Percentiles rank a stretch among this genome's conserved stretches.
Evolutionary conservation across 441 rosid species (phyloP).

Genomic region (Viola pubescens): DNA sequence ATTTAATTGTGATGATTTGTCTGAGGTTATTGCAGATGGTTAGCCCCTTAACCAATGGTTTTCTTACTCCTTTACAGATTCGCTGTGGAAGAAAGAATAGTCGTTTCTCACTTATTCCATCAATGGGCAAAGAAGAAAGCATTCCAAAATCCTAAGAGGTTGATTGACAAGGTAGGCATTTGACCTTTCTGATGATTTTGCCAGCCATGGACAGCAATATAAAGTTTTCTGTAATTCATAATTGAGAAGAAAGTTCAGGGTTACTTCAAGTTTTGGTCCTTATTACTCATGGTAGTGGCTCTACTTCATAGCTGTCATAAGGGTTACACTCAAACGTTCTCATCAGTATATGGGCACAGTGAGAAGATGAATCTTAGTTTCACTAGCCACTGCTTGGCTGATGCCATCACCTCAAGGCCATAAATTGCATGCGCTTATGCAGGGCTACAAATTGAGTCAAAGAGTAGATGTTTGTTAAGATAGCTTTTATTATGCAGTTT

Average conservation of each 20-base stretch:
- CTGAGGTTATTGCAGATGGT: constrained; percentile 7
- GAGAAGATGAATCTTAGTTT: no score
- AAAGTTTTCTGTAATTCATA: not conserved
- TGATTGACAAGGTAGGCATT: constrained; percentile 63
- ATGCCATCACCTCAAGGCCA: no score
- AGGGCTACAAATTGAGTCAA: no score
- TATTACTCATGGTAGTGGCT: not conserved
- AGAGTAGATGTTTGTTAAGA: no score
- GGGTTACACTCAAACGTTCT: no score
- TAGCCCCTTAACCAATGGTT: constrained; percentile 6
- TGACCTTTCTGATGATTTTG: constrained; percentile 9
- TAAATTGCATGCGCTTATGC: no score
- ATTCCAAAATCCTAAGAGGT: constrained; percentile 79
- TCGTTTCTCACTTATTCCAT: constrained; percentile 85
- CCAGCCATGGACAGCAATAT: not conserved
- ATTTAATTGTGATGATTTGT: constrained; percentile 13
- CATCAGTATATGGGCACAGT: no score
- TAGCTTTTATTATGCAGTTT: no score
- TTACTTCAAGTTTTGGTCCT: no score
- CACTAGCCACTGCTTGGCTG: no score
- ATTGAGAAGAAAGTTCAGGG: no score
- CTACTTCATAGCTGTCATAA: not conserved
- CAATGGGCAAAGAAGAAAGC: constrained; percentile 95
- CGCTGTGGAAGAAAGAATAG: constrained; percentile 63
- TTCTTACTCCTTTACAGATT: constrained; percentile 46